A percentile compares a stretch with the other conserved stretches of the same genome.
These are phyloP conservation scores for Leucogyrophana mollusca DNA, from an alignment of 768 basidiomycete genomes.

Conservation along the genomic window DNA sequence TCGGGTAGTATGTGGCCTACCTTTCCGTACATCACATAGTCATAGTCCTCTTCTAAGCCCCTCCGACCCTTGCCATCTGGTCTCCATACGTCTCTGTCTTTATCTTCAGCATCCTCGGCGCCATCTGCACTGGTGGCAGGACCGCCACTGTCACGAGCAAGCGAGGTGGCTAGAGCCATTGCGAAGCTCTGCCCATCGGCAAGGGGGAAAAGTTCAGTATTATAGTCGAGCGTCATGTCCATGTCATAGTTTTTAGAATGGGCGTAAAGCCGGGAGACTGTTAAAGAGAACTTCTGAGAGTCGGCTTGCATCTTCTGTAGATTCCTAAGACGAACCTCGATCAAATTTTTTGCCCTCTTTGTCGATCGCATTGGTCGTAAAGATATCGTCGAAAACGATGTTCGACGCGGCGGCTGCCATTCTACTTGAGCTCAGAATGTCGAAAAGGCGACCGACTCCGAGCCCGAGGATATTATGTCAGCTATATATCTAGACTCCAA, in stretches of 20 bases:
- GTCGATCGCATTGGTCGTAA: constrained; percentile 81
- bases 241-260: constrained; percentile 91
- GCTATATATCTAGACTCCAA: too few relatives aligned
- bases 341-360: constrained; percentile 98
- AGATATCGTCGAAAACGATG: constrained; percentile 93
- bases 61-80: constrained; percentile 79
- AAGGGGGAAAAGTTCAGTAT: constrained; percentile 86
- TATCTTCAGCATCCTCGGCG: constrained; percentile 58
- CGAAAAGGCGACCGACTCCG: too few relatives aligned
- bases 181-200: constrained; percentile 69
- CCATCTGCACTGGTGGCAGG: constrained; percentile 47
- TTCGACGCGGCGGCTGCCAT: constrained; percentile 65
- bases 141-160: constrained; percentile 50
- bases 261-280: constrained; percentile 90
- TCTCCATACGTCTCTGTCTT: constrained; percentile 79
- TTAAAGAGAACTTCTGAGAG: constrained; percentile 2
- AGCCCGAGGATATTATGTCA: too few relatives aligned
- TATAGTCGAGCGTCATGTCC: constrained; percentile 92
- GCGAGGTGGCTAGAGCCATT: constrained; percentile 81
- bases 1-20: constrained; percentile 37
- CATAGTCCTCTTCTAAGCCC: constrained; percentile 92
- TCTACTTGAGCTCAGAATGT: too few relatives aligned
- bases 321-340: constrained; percentile 57
- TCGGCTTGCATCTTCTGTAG: too few relatives aligned
- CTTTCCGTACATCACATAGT: constrained; percentile 99